These are phyloP conservation scores for Fraxinus anomala DNA, from an alignment of 257 asterid genomes.

Conservation along the genomic window DNA sequence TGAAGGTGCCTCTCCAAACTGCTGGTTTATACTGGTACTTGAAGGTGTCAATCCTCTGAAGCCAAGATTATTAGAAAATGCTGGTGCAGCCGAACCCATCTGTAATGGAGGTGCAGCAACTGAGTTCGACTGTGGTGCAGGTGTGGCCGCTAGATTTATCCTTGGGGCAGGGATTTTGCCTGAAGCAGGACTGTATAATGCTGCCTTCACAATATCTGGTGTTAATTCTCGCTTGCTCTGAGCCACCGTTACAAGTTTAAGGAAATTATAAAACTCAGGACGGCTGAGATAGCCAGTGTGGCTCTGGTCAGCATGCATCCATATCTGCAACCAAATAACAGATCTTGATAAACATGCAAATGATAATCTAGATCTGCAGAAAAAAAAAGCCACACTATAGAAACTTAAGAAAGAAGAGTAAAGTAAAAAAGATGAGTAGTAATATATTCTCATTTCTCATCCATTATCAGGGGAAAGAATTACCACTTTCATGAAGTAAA, in stretches of 20 bases:
- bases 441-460: neutral
- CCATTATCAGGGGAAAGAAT: constrained; percentile 6
- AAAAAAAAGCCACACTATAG: neutral
- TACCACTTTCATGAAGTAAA: neutral
- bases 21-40: constrained; percentile 43
- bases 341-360: constrained; percentile 8
- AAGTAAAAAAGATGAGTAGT: neutral
- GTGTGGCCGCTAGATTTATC: constrained; percentile 55
- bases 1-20: constrained; percentile 39
- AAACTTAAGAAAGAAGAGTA: neutral
- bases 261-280: constrained; percentile 87
- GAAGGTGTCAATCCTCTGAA: constrained; percentile 52
- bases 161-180: constrained; percentile 90
- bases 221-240: constrained; percentile 93
- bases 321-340: constrained; percentile 64
- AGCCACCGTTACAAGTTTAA: constrained; percentile 95
- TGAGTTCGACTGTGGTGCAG: constrained; percentile 55
- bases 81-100: constrained; percentile 36
- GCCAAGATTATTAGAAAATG: constrained; percentile 53
- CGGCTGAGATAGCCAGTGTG: constrained; percentile 76
- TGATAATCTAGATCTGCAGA: constrained; percentile 21
- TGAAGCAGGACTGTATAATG: constrained; percentile 83
- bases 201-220: constrained; percentile 91
- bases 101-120: constrained; percentile 52
- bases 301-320: constrained; percentile 81